These are phyloP conservation scores for Pelargonium myrrhifolium DNA, from an alignment of 441 rosid species.

Conservation along the genomic window DNA sequence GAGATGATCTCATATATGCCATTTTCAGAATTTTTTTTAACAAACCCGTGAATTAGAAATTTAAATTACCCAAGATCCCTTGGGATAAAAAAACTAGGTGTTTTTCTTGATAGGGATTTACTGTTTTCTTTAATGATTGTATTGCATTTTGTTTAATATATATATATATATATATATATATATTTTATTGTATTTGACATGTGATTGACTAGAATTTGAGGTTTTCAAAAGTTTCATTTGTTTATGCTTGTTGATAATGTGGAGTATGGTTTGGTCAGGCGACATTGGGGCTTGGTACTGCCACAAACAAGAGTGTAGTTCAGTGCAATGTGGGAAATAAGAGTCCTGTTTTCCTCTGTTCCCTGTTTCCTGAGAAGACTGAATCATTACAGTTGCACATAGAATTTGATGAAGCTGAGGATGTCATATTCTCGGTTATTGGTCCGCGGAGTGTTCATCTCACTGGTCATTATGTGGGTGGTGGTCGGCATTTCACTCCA, in stretches of 20 bases:
- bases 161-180: too few relatives aligned
- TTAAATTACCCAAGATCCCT: too few relatives aligned
- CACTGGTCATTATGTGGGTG: slow-evolving; percentile 50
- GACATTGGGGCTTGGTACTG: slow-evolving; percentile 49
- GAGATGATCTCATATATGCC: not conserved
- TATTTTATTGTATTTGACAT: not conserved
- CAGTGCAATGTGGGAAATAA: slow-evolving; percentile 70
- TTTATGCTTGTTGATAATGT: not conserved
- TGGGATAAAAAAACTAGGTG: too few relatives aligned
- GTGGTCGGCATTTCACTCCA: slow-evolving; percentile 6
- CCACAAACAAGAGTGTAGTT: slow-evolving; percentile 35
- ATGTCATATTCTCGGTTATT: slow-evolving; percentile 64
- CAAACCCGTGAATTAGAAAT: too few relatives aligned
- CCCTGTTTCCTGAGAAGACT: slow-evolving; percentile 39
- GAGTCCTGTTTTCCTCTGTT: slow-evolving; percentile 54
- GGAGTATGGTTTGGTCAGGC: slow-evolving; percentile 35
- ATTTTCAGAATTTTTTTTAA: too few relatives aligned
- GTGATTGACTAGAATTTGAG: not conserved
- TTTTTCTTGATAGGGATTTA: not conserved
- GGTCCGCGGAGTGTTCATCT: slow-evolving; percentile 70
- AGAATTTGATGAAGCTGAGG: slow-evolving; percentile 61
- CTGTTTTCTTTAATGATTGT: not conserved
- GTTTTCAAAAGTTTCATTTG: not conserved
- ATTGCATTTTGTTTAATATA: not conserved
- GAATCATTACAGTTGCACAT: slow-evolving; percentile 58